Percentiles rank a stretch among this genome's conserved stretches.
phyloP scores from a whole-genome alignment of 2,329 filamentous ascomycete species.

The Ceratocystis papillata region DNA sequence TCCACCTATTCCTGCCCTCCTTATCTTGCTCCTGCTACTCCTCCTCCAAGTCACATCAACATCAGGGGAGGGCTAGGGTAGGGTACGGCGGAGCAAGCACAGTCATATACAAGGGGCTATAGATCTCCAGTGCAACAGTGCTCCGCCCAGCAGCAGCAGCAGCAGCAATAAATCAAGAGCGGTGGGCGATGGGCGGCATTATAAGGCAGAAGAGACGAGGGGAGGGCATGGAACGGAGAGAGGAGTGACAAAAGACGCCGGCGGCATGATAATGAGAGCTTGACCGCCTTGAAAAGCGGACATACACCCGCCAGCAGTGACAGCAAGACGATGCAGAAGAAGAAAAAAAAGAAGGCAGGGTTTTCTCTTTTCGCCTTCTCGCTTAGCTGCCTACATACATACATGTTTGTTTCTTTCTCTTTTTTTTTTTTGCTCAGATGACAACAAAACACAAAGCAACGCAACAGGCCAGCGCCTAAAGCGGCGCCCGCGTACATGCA shows the following conservation, averaged over 20 bases:
- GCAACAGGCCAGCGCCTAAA: background rate
- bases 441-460: background rate
- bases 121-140: background rate
- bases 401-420: background rate
- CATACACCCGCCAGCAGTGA: background rate
- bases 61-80: no score
- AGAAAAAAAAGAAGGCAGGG: slow-evolving; percentile 1
- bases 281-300: slow-evolving; percentile 4
- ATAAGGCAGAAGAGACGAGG: no score
- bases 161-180: background rate
- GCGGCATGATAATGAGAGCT: background rate
- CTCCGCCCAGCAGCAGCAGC: slow-evolving; percentile 2
- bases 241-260: no score
- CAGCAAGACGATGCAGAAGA: background rate
- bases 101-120: no score
- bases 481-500: background rate
- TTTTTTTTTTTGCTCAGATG: no score
- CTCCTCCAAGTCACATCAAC: no score
- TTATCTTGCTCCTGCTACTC: no score
- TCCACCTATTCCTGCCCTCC: background rate
- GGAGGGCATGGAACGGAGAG: no score
- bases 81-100: background rate
- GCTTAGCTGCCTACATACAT: background rate
- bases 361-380: background rate
- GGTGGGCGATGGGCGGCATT: no score